Percentiles rank a stretch among this genome's conserved stretches.
phyloP scores from a whole-genome alignment of 768 basidiomycete genomes.

The Lactifluus echinatus region DNA sequence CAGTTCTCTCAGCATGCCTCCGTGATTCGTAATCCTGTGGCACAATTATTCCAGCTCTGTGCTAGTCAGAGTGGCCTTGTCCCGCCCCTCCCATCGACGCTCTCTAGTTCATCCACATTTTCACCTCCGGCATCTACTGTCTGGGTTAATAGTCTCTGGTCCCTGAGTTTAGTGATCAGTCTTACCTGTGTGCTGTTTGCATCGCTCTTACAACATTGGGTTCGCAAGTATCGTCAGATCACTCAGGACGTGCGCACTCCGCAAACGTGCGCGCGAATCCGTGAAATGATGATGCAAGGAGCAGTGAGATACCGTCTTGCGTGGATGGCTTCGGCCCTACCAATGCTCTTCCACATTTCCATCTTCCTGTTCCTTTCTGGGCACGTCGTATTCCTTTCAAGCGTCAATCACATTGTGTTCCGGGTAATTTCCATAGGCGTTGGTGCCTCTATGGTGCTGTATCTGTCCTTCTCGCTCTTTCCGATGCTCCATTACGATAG shows the following conservation, averaged over 20 bases:
- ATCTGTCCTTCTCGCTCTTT: not conserved
- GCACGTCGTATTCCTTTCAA: not conserved
- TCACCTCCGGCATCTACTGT: not conserved
- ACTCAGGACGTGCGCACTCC: not conserved
- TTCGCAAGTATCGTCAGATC: not conserved
- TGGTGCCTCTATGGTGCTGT: not conserved
- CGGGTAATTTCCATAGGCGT: not conserved
- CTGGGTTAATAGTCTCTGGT: not conserved
- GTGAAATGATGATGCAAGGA: not conserved
- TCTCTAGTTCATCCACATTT: not conserved
- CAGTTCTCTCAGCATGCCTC: conserved; percentile 2
- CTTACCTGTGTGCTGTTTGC: not conserved
- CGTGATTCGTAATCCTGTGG: not conserved
- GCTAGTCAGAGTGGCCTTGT: not conserved
- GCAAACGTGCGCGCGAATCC: not conserved
- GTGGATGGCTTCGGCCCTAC: not conserved
- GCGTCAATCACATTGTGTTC: not conserved
- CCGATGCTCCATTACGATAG: not conserved
- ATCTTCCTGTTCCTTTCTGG: not conserved
- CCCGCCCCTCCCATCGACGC: too few relatives aligned
- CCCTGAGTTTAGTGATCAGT: not conserved
- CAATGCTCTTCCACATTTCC: not conserved
- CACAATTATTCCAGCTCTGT: not conserved
- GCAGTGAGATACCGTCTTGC: not conserved
- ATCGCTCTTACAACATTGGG: conserved; percentile 4